phyloP scores from a whole-genome alignment of 129 eudicot genomes.

The Flaveria brownii region DNA sequence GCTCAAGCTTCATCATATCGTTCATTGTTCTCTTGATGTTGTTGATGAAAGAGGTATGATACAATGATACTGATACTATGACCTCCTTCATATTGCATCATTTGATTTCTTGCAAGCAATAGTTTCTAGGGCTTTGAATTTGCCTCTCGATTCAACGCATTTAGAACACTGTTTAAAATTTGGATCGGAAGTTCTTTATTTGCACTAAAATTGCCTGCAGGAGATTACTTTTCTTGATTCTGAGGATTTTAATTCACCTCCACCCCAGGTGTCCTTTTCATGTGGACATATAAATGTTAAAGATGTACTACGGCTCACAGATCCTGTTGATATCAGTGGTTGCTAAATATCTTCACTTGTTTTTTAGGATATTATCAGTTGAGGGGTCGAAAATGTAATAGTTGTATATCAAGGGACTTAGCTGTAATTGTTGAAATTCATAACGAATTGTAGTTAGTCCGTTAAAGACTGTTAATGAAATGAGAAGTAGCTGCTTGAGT shows the following conservation, averaged over 20 bases:
- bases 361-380: too few relatives aligned
- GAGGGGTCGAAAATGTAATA: too few relatives aligned
- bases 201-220: slow-evolving; percentile 9
- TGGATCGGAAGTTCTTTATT: slow-evolving; percentile 8
- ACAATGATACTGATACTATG: background rate
- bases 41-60: slow-evolving; percentile 88
- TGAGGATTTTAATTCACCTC: slow-evolving; percentile 2
- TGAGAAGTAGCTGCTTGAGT: too few relatives aligned
- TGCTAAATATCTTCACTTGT: background rate
- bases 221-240: background rate
- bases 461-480: too few relatives aligned
- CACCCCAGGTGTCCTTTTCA: background rate
- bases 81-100: background rate
- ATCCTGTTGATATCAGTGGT: slow-evolving; percentile 5
- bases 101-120: slow-evolving; percentile 17
- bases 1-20: slow-evolving; percentile 95
- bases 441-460: too few relatives aligned
- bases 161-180: background rate
- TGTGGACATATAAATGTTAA: slow-evolving; percentile 5
- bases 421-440: too few relatives aligned
- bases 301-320: background rate
- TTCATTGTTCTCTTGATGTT: slow-evolving; percentile 95
- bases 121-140: slow-evolving; percentile 20
- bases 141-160: background rate
- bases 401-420: too few relatives aligned